Percentiles rank a stretch among this genome's conserved stretches.
Evolutionary conservation across 805 yeast genomes (phyloP).

Genomic region (Nakazawaea wickerhamii): DNA sequence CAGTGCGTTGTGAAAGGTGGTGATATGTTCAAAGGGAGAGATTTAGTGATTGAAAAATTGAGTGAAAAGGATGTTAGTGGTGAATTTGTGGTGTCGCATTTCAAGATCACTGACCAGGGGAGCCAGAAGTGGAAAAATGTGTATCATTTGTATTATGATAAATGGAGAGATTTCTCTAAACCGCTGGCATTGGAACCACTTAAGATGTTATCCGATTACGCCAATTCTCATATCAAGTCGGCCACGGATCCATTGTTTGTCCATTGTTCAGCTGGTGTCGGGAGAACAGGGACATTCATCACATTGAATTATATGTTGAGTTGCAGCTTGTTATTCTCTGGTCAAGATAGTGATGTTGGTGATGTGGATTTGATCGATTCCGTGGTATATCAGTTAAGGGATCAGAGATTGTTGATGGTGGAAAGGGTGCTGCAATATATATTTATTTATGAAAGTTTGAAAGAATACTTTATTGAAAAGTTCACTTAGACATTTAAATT

Average conservation of each 20-base stretch:
- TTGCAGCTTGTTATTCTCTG: constrained; percentile 3
- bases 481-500: too few relatives aligned
- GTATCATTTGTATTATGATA: constrained; percentile 34
- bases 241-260: constrained; percentile 18
- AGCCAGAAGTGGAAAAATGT: constrained; percentile 21
- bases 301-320: constrained; percentile 30
- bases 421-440: constrained; percentile 45
- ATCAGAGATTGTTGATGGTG: constrained; percentile 49
- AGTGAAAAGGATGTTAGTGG: constrained; percentile 1
- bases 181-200: constrained; percentile 32
- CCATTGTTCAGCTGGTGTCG: constrained; percentile 47
- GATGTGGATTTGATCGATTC: constrained; percentile 35
- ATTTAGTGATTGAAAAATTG: constrained; percentile 3
- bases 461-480: constrained; percentile 15
- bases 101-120: background rate
- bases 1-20: constrained; percentile 15
- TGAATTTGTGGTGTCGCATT: background rate
- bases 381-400: constrained; percentile 38
- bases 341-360: constrained; percentile 11
- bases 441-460: constrained; percentile 39
- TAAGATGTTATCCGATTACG: constrained; percentile 17
- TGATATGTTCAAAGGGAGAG: constrained; percentile 2
- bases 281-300: constrained; percentile 37
- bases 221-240: constrained; percentile 10
- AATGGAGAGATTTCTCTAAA: constrained; percentile 40